Conservation (phyloP, 2,329 filamentous ascomycete species). For the Fusarium tanahbumbuense region DNA sequence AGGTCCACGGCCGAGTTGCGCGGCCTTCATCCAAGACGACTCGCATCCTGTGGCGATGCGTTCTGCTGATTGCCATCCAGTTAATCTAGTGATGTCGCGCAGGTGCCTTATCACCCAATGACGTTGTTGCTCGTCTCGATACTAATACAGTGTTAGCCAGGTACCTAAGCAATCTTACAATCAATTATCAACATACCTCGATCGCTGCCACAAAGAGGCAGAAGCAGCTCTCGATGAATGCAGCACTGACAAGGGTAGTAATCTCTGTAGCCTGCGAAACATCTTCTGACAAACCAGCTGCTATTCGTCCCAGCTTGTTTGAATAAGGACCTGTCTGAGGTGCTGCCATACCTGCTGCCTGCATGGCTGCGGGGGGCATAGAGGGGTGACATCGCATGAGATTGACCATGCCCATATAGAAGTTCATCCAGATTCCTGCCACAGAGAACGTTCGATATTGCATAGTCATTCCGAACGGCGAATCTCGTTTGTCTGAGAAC, state of each 20-base stretch:
- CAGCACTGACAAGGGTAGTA: constrained; percentile 81
- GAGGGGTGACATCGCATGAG: constrained; percentile 84
- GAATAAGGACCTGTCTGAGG: constrained; percentile 77
- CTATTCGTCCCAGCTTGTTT: constrained; percentile 81
- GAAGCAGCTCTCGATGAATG: constrained; percentile 84
- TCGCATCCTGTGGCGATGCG: constrained; percentile 89
- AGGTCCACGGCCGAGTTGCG: constrained; percentile 78
- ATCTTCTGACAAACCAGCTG: constrained; percentile 74
- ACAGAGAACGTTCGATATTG: constrained; percentile 90
- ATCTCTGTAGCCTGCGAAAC: constrained; percentile 67
- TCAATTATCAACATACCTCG: constrained; percentile 59
- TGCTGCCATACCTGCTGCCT: constrained; percentile 83
- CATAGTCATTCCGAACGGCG: constrained; percentile 84
- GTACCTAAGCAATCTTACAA: not conserved
- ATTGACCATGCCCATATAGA: constrained; percentile 85
- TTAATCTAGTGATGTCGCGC: constrained; percentile 79
- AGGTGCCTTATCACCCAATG: constrained; percentile 81
- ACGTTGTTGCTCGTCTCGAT: constrained; percentile 76
- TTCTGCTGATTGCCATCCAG: constrained; percentile 86
- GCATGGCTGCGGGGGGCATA: constrained; percentile 92
- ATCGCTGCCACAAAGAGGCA: constrained; percentile 89
- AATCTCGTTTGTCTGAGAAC: constrained; percentile 66
- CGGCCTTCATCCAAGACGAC: constrained; percentile 82
- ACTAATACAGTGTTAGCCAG: constrained; percentile 61
- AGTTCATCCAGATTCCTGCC: constrained; percentile 87